phyloP scores from a whole-genome alignment of 2,329 filamentous ascomycete species.

The Fusarium verticillioides region DNA sequence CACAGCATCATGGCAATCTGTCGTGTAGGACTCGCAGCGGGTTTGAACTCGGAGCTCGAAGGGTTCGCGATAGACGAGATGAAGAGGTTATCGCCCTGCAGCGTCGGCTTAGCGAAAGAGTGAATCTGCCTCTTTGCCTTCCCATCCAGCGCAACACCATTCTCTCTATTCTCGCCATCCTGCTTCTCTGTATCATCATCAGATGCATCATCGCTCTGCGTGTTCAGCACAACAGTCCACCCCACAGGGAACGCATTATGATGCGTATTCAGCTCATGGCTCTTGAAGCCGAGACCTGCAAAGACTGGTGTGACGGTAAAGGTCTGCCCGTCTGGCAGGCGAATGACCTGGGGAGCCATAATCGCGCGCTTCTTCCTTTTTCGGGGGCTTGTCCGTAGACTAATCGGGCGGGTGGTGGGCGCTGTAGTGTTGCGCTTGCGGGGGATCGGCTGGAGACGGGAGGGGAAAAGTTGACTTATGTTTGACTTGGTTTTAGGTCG shows the following conservation, averaged over 20 bases:
- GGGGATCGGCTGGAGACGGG: slow-evolving; percentile 36
- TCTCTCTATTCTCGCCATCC: slow-evolving; percentile 29
- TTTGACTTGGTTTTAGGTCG: neutral
- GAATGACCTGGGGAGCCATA: slow-evolving; percentile 62
- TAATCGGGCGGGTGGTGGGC: slow-evolving; percentile 12
- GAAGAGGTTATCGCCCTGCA: slow-evolving; percentile 84
- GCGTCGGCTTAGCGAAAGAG: slow-evolving; percentile 75
- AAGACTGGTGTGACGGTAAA: slow-evolving; percentile 87
- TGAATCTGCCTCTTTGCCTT: slow-evolving; percentile 40
- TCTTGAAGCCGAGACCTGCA: slow-evolving; percentile 90
- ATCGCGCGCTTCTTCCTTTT: slow-evolving; percentile 3
- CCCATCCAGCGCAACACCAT: slow-evolving; percentile 33
- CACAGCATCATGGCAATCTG: slow-evolving; percentile 98
- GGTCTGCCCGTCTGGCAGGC: slow-evolving; percentile 88
- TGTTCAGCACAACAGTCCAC: slow-evolving; percentile 90
- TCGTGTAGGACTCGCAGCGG: slow-evolving; percentile 81
- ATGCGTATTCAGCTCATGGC: slow-evolving; percentile 76
- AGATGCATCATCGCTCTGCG: slow-evolving; percentile 53
- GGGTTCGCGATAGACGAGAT: slow-evolving; percentile 93
- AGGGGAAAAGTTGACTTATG: slow-evolving; percentile 20
- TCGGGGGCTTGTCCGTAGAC: slow-evolving; percentile 6
- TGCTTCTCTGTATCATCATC: slow-evolving; percentile 35
- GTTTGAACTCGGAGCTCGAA: slow-evolving; percentile 81
- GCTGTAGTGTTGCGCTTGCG: slow-evolving; percentile 23
- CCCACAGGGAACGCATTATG: slow-evolving; percentile 81